Evolutionary conservation across 371 early-diverging fungal species (phyloP), one percentile per base, ranked within the genome.

Genomic region (Zychaea mexicana): DNA sequence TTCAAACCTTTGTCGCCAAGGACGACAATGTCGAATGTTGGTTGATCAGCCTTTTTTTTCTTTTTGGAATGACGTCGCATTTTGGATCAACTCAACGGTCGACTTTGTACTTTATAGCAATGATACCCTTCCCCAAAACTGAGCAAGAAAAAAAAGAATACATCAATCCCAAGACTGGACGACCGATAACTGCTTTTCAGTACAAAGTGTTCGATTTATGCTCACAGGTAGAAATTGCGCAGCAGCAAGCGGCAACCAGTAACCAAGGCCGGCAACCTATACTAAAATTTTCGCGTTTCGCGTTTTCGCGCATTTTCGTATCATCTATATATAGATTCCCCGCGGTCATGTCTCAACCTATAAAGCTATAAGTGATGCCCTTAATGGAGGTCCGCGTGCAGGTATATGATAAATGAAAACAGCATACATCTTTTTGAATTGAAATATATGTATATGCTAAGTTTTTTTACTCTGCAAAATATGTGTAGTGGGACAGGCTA

Each of bases 271-370:
- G n/a, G n/a, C n/a, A n/a, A n/a, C n/a, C n/a, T n/a, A n/a, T n/a
- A n/a, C n/a, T n/a, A n/a, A n/a, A n/a, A n/a, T n/a, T n/a, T n/a
- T n/a, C n/a, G n/a, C n/a, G n/a, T n/a, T n/a, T n/a, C n/a, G 3
- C 0, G 42, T 42, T 42, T 21, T 2, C 2, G 24, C 15, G 4
- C 13, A 3, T 2, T 15, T 54, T 8, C 12, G 12, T 33, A 33
- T 33, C 33, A 33, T 33, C 5, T 33, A 8, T 33, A 4, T 17
- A 42, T 42, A 69, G 82, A 84, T 92, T 10, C 91, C 91, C 2
- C 70, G 67, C 53, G 94, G 94, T 1, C 73, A 82, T 54, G 85
- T 90, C 8, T 84, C 91, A 7, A 92, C 93, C 1, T 94, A 94
- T 75, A 92, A 90, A 67, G 76, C 79, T 13, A 74, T 94, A 13